phyloP scores from a whole-genome alignment of 2,329 filamentous ascomycete species.

The Hymenoscyphus scutula region DNA sequence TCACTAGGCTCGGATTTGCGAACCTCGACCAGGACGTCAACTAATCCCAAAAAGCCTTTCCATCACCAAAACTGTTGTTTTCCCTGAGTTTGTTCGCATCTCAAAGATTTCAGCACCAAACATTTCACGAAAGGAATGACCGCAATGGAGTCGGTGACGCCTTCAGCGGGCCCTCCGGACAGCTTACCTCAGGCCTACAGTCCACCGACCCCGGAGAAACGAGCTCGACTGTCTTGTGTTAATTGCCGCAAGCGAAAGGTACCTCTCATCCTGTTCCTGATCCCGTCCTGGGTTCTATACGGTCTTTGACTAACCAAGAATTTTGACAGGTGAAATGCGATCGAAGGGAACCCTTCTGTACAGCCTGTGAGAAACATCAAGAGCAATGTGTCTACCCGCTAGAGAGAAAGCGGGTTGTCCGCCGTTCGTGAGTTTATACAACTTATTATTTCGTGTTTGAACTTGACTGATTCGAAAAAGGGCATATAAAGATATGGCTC shows the following conservation, averaged over 20 bases:
- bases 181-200: neutral
- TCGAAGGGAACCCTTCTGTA: constrained; percentile 16
- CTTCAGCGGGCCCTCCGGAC: neutral
- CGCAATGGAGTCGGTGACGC: neutral
- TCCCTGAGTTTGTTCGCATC: neutral
- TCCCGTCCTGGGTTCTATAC: neutral
- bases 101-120: neutral
- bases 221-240: constrained; percentile 16
- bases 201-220: constrained; percentile 10
- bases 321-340: constrained; percentile 18
- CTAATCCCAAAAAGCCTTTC: neutral
- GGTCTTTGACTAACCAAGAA: neutral
- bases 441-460: neutral
- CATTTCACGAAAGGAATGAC: neutral
- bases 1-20: neutral
- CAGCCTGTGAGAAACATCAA: constrained; percentile 17
- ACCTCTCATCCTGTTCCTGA: neutral
- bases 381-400: constrained; percentile 16
- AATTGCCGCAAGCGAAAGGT: constrained; percentile 21
- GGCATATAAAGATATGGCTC: constrained; percentile 23
- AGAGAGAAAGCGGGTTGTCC: constrained; percentile 17
- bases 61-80: neutral
- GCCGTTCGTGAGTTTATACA: constrained; percentile 15
- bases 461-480: neutral
- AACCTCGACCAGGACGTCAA: neutral